phyloP scores from a whole-genome alignment of 352 stramenopile species.

The Plasmopara muralis region DNA sequence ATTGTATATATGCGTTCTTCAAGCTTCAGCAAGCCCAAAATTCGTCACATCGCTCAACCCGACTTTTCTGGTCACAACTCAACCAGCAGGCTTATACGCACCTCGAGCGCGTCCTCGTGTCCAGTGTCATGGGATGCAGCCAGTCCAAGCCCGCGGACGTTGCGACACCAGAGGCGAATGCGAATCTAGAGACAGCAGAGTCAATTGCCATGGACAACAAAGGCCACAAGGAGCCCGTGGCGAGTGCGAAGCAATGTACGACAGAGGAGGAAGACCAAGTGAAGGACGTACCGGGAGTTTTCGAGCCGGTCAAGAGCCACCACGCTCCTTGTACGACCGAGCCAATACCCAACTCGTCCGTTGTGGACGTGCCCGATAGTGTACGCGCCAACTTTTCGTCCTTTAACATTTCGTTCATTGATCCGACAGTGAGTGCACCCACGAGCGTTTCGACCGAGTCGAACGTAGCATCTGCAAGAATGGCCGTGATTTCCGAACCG shows the following conservation, averaged over 20 bases:
- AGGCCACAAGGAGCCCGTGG: neutral
- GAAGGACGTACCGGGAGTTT: constrained; percentile 21
- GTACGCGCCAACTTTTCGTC: constrained; percentile 47
- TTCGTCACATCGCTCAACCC: constrained; percentile 15
- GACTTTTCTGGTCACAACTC: constrained; percentile 4
- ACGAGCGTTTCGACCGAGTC: constrained; percentile 27
- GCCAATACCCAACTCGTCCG: constrained; percentile 11
- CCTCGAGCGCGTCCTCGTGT: neutral
- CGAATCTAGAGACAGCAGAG: constrained; percentile 10
- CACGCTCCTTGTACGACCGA: constrained; percentile 9
- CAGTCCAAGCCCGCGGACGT: constrained; percentile 34
- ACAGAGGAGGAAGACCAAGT: constrained; percentile 13
- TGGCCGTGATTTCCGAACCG: constrained; percentile 6
- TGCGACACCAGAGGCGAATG: constrained; percentile 1
- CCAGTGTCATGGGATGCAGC: constrained; percentile 29
- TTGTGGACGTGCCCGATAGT: constrained; percentile 35
- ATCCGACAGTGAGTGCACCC: constrained; percentile 32
- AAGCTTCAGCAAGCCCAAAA: neutral
- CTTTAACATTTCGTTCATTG: constrained; percentile 52
- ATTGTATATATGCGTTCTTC: neutral
- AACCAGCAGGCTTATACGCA: constrained; percentile 8
- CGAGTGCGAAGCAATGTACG: neutral
- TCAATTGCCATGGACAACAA: neutral
- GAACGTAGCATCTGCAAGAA: constrained; percentile 19
- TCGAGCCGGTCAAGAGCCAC: constrained; percentile 15